A percentile compares a stretch with the other conserved stretches of the same genome.
These are phyloP conservation scores for Globisporangium recalcitrans DNA, from an alignment of 352 stramenopile genomes.

Conservation along the genomic window DNA sequence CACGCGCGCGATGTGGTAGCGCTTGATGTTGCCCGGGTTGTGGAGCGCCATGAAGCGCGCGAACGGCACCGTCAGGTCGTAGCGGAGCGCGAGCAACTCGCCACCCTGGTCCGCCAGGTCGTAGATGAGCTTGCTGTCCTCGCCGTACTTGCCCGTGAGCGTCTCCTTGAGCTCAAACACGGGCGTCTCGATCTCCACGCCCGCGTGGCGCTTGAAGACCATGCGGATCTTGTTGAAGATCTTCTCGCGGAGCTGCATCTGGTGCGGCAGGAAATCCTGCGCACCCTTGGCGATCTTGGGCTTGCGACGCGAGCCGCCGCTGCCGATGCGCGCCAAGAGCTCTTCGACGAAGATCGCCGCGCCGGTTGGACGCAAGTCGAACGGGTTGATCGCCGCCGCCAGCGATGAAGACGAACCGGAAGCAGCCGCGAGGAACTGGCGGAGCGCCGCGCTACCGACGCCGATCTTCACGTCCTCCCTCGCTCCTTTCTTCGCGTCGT, in stretches of 20 bases:
- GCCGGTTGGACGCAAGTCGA: constrained; percentile 49
- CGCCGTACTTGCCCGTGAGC: constrained; percentile 98
- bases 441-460: constrained; percentile 56
- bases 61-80: constrained; percentile 98
- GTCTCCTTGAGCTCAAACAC: constrained; percentile 99
- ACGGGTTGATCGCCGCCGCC: constrained; percentile 33
- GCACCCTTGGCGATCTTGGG: constrained; percentile 90
- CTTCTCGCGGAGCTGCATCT: constrained; percentile 96
- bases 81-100: constrained; percentile 91
- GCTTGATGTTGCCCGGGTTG: constrained; percentile 97
- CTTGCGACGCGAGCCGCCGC: constrained; percentile 69
- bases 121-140: constrained; percentile 99
- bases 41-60: constrained; percentile 97
- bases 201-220: constrained; percentile 97
- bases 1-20: constrained; percentile 97
- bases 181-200: constrained; percentile 97
- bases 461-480: constrained; percentile 72
- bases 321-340: constrained; percentile 56
- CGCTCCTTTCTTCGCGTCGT: constrained; percentile 53
- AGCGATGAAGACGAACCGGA: constrained; percentile 16
- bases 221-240: constrained; percentile 96
- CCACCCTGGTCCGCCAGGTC: constrained; percentile 97
- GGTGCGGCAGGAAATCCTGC: constrained; percentile 93
- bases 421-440: constrained; percentile 37
- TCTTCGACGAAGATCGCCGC: constrained; percentile 55